These are phyloP conservation scores for Pseudogymnoascus sp. DNA, from an alignment of 2,329 filamentous ascomycete genomes.

Conservation along the genomic window DNA sequence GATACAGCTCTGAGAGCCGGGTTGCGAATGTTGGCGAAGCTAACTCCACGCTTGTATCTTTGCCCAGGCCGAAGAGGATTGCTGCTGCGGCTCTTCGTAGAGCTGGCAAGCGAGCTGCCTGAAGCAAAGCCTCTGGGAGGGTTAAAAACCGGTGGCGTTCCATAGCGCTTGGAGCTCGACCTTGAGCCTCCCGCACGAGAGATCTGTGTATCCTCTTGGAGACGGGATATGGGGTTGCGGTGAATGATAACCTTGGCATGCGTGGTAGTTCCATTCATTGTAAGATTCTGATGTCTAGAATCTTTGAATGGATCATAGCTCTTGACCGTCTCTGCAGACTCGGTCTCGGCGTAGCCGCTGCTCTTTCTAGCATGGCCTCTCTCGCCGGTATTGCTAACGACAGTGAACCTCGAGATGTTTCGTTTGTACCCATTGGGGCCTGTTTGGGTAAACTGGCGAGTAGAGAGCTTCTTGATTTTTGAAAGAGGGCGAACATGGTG, in stretches of 20 bases:
- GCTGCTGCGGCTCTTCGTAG: slow-evolving; percentile 32
- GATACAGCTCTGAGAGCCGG: not conserved
- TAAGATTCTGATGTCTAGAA: slow-evolving; percentile 35
- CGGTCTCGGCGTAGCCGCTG: slow-evolving; percentile 26
- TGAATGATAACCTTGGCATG: slow-evolving; percentile 26
- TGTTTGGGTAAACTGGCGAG: slow-evolving; percentile 49
- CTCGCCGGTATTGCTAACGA: slow-evolving; percentile 55
- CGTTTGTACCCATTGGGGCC: slow-evolving; percentile 42
- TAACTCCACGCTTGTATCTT: slow-evolving; percentile 54
- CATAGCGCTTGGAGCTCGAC: slow-evolving; percentile 13
- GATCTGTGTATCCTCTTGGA: not conserved
- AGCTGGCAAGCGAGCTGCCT: slow-evolving; percentile 41
- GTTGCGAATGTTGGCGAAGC: slow-evolving; percentile 48
- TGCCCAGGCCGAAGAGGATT: slow-evolving; percentile 35
- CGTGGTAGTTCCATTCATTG: not conserved
- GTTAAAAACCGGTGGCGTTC: slow-evolving; percentile 13
- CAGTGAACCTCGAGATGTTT: slow-evolving; percentile 55
- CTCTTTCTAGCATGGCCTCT: slow-evolving; percentile 35
- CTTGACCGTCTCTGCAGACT: slow-evolving; percentile 39
- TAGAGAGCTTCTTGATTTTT: slow-evolving; percentile 55
- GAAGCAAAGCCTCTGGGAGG: slow-evolving; percentile 32
- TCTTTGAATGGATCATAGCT: slow-evolving; percentile 83
- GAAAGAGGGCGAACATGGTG: slow-evolving; percentile 62
- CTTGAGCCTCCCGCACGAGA: slow-evolving; percentile 11
- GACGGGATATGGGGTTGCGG: slow-evolving; percentile 7